Evolutionary conservation across 306 rosid genomes (phyloP), one percentile per base, ranked within the genome.

Genomic region (Vigna radiata): DNA sequence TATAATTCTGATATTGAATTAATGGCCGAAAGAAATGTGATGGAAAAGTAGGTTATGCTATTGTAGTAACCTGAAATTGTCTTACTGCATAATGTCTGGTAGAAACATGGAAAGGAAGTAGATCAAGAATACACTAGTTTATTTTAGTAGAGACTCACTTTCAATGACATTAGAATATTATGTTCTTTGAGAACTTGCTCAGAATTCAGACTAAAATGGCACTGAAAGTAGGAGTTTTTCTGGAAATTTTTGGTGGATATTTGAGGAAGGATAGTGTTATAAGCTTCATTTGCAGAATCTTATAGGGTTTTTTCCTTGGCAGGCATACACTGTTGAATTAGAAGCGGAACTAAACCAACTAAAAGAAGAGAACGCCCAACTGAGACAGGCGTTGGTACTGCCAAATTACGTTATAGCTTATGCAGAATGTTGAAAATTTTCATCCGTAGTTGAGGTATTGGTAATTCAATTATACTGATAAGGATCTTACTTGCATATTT

Each of bases 311-410:
- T 48, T 47, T n/a, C 15, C 25, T 76, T 60, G 25, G 52, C 84
- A 94, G 98, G 98, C 98, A 12, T 94, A 94, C 72, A 94, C 97
- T 0, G 93, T 92, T 63, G 98, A 94, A 63, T 73, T 94, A 53
- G 97, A 94, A 89, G 95, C 93, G 39, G 98, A 92, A 77, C 78
- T 92, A 69, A 92, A 90, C 86, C 95, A 89, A 39, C 56, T 94
- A 50, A 86, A 81, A 75, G 93, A 90, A 44, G 95, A 92, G 63
- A 94, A 94, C 59, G 31, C 86, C 33, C 87, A 88, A 59, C 95
- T 94, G 16, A 92, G 88, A 79, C 93, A 89, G 29, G 87, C 93
- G 16, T 80, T 94, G 97, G 98, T 94, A 88, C 75, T 60, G 19
- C 79, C 75, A 79, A 16, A 13, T 33, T 9, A 29, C 55, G 29